Evolutionary conservation across 768 basidiomycete species (phyloP), one percentile per base, ranked within the genome.

Genomic region (Mycena alexandri): DNA sequence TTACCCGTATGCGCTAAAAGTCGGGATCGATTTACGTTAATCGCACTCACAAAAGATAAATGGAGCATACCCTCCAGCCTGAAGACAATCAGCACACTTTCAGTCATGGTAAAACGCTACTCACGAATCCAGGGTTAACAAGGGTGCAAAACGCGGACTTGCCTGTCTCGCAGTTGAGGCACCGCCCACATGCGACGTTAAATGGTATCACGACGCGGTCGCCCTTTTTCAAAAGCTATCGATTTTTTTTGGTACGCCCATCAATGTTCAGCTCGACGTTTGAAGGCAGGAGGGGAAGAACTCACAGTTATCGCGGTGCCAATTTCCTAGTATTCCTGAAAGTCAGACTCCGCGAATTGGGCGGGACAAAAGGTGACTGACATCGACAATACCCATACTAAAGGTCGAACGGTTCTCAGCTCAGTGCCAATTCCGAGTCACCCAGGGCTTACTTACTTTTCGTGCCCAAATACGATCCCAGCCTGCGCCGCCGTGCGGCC

Each of bases 171-270:
- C 87, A 88, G 69, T 89, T 89, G 65, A 80, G 68, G 79, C 87
- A 88, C 21, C 85, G 83, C 17, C 87, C 87, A 68, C 86, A 87
- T 0, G 85, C 86, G 34, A 88, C 86, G 63, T 87, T 87, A 79
- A 87, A 87, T 1, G 86, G 87, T 81, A 87, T 84, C 24, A 88
- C 86, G n/a, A 88, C 86, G 34, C 87, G 82, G 70, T 88, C 87
- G 16, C 86, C 87, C 65, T 84, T 83, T 76, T 86, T 84, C 47
- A 88, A 72, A 11, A 85, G 78, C 84, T 85, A 44, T 2, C 29
- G 29, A 36, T 36, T 36, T 5, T 36, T n/a, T n/a, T n/a, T n/a
- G n/a, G n/a, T n/a, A n/a, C 7, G 34, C 34, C 34, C 5, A 36
- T 38, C 38, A 2, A 38, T 11, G 38, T 3, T 38, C 14, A 38